phyloP scores from a whole-genome alignment of 495 filamentous ascomycete genomes.

The Articulospora tetracladia region DNA sequence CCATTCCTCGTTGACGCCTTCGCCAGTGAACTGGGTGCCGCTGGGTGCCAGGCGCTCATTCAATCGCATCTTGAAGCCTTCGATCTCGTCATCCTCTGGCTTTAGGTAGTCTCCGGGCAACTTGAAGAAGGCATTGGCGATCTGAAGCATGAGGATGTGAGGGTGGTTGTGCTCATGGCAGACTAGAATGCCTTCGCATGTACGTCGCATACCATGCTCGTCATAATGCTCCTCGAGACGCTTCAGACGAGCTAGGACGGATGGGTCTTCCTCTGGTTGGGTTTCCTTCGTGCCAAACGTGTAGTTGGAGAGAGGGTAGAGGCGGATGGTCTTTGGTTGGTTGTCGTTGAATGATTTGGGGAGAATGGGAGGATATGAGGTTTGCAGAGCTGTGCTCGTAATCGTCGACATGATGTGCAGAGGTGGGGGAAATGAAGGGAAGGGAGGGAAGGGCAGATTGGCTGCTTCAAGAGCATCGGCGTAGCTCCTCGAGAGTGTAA shows the following conservation, averaged over 20 bases:
- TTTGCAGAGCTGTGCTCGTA: constrained; percentile 63
- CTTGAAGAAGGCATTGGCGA: constrained; percentile 99
- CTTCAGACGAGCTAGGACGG: constrained; percentile 86
- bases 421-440: constrained; percentile 1
- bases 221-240: constrained; percentile 92
- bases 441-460: background rate
- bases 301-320: constrained; percentile 97
- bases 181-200: constrained; percentile 92
- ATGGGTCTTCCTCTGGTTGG: constrained; percentile 96
- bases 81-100: constrained; percentile 83
- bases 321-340: constrained; percentile 85
- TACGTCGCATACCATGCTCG: constrained; percentile 89
- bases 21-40: constrained; percentile 79
- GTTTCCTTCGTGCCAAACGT: constrained; percentile 98
- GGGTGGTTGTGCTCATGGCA: constrained; percentile 99
- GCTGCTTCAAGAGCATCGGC: background rate
- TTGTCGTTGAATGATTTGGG: constrained; percentile 82
- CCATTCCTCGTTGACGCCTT: constrained; percentile 87
- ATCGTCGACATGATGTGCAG: constrained; percentile 69
- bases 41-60: constrained; percentile 92
- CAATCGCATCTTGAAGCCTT: constrained; percentile 86
- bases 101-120: constrained; percentile 95
- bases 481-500: too few relatives aligned
- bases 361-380: constrained; percentile 69
- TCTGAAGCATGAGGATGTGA: constrained; percentile 97